phyloP scores from a whole-genome alignment of 1,139 yeast species.

The Candida buenavistaensis region DNA sequence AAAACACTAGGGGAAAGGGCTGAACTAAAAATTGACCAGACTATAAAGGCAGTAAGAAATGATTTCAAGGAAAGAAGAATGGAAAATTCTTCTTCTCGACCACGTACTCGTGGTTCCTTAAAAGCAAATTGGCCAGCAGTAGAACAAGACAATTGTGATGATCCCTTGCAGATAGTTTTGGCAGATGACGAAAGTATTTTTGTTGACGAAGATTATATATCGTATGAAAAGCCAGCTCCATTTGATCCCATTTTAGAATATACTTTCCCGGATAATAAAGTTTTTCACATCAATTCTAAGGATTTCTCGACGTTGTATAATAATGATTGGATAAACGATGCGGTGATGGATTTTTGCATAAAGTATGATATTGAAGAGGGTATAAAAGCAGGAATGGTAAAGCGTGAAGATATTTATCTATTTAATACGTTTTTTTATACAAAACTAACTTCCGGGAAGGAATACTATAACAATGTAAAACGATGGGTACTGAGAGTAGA shows the following conservation, averaged over 20 bases:
- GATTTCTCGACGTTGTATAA: conserved; percentile 71
- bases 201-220: conserved; percentile 12
- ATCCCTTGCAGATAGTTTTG: not conserved
- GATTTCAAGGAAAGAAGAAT: not conserved
- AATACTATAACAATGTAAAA: conserved; percentile 64
- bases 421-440: conserved; percentile 86
- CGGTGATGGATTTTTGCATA: conserved; percentile 69
- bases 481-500: conserved; percentile 80
- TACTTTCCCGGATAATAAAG: conserved; percentile 47
- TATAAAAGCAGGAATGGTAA: conserved; percentile 19
- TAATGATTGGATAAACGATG: conserved; percentile 76
- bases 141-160: not conserved
- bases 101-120: conserved; percentile 1
- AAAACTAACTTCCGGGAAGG: conserved; percentile 39
- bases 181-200: conserved; percentile 6
- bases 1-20: conserved; percentile 8
- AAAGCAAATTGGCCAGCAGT: conserved; percentile 2
- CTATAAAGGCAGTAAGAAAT: not conserved
- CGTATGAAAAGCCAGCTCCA: conserved; percentile 21
- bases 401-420: conserved; percentile 47
- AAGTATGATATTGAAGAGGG: conserved; percentile 54
- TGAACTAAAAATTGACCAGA: conserved; percentile 1
- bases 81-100: not conserved
- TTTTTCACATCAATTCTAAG: conserved; percentile 51
- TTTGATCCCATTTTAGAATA: conserved; percentile 56